Conservation (phyloP, 495 filamentous ascomycete species). For the Annulohypoxylon stygium region DNA sequence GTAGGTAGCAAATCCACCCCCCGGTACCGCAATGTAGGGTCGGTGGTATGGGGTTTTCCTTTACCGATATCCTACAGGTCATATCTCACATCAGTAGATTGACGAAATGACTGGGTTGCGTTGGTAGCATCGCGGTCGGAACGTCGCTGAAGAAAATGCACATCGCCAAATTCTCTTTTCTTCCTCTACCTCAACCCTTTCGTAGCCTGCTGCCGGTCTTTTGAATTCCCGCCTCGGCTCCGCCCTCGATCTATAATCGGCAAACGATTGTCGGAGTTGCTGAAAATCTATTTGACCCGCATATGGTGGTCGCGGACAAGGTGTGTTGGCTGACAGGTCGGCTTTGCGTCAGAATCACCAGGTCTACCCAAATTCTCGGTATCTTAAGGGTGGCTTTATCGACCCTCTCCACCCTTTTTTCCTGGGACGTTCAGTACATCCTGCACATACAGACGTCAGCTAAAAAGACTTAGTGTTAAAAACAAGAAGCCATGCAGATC, state of each 20-base stretch:
- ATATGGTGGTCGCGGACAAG: constrained; percentile 8
- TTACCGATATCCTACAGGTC: constrained; percentile 43
- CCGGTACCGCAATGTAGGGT: constrained; percentile 11
- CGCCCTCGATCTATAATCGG: constrained; percentile 2
- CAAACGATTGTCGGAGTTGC: constrained; percentile 25
- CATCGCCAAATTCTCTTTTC: constrained; percentile 2
- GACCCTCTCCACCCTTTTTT: not conserved
- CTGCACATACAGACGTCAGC: constrained; percentile 9
- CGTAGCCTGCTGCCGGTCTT: constrained; percentile 8
- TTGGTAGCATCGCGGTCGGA: constrained; percentile 26
- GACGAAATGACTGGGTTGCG: constrained; percentile 15
- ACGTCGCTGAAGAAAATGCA: constrained; percentile 11
- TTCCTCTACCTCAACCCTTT: not conserved
- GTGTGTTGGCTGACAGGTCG: constrained; percentile 1
- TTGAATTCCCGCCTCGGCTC: constrained; percentile 23
- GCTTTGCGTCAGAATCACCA: constrained; percentile 27
- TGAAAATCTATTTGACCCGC: constrained; percentile 22
- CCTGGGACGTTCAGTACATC: not conserved
- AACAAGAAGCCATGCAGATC: constrained; percentile 1
- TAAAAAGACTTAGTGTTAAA: constrained; percentile 1
- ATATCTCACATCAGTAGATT: constrained; percentile 36
- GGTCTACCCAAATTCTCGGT: constrained; percentile 17
- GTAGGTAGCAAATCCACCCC: not conserved
- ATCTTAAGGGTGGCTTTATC: not conserved
- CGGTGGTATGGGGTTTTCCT: constrained; percentile 25